Evolutionary conservation across 306 rosid species (phyloP), one percentile per base, ranked within the genome.

Genomic region (Cucurbita moschata): DNA sequence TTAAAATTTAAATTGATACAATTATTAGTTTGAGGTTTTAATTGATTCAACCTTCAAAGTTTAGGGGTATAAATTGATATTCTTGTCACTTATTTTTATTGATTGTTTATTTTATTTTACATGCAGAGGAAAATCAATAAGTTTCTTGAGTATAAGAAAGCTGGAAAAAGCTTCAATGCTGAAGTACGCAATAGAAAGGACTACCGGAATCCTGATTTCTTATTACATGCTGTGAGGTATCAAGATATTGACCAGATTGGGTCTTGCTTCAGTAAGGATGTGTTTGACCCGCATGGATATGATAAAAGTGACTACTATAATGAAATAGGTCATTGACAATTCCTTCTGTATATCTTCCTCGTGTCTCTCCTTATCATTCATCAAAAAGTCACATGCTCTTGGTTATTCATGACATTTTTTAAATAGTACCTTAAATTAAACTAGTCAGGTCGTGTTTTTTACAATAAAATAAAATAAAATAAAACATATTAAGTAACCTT

Each of bases 221-320:
- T 91, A 77, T 72, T 91, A 77, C 96, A 91, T 81, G 99, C 99
- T 50, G 96, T 91, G 89, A 89, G 91, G 72, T 95, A 91, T 82
- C 96, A 89, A 81, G 99, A 89, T 79, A 95, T 95, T 80, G 97
- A 91, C 82, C 90, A 95, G 79, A 86, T 85, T 76, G 97, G 99
- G 12, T 91, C 97, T 82, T 95, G 99, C 87, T 91, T 95, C 92
- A 83, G 89, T 78, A 91, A 88, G 87, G 97, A 91, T 76, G 96
- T 95, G 75, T 95, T 95, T 76, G 92, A 95, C 78, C 99, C 97
- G 66, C 99, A 95, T 73, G 97, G 97, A 83, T 95, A 85, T 77
- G 92, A 91, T 77, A 74, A 85, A 74, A 88, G 92, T 10, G 96
- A 91, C 89, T 95, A 83, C 86, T 95, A 77, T 79, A 87, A 83